These are phyloP conservation scores for Fraxinus floribunda DNA, from an alignment of 305 asterid species.

Conservation along the genomic window DNA sequence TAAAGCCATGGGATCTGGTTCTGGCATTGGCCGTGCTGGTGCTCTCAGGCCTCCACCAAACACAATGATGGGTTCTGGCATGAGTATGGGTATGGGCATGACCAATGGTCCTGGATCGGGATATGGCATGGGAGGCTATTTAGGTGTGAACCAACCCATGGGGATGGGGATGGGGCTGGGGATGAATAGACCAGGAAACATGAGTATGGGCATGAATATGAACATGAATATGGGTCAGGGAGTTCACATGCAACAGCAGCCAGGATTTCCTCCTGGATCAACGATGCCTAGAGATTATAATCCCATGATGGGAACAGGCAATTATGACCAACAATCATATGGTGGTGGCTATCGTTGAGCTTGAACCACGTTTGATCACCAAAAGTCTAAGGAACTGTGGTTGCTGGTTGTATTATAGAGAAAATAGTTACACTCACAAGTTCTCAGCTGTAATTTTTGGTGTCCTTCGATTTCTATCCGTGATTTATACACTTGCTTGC, in stretches of 20 bases:
- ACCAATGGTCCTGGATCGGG: background rate
- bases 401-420: conserved; percentile 27
- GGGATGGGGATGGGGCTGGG: background rate
- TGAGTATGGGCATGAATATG: conserved; percentile 26
- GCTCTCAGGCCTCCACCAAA: conserved; percentile 61
- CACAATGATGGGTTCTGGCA: conserved; percentile 58
- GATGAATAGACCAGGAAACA: conserved; percentile 6
- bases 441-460: background rate
- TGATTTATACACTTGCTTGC: background rate
- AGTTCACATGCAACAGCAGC: conserved; percentile 58
- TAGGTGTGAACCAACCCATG: background rate
- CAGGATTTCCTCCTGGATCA: conserved; percentile 64
- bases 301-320: conserved; percentile 63
- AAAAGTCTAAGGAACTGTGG: conserved; percentile 17
- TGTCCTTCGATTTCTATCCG: background rate
- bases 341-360: conserved; percentile 75
- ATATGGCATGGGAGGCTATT: background rate
- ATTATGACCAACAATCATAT: conserved; percentile 66
- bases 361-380: background rate
- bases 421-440: background rate
- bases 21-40: conserved; percentile 64
- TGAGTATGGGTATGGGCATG: conserved; percentile 1
- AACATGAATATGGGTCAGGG: conserved; percentile 54
- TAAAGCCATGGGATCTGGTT: conserved; percentile 97
- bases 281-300: conserved; percentile 58